phyloP scores from a whole-genome alignment of 148 eudicot species.

The Dianthus caryophyllus region DNA sequence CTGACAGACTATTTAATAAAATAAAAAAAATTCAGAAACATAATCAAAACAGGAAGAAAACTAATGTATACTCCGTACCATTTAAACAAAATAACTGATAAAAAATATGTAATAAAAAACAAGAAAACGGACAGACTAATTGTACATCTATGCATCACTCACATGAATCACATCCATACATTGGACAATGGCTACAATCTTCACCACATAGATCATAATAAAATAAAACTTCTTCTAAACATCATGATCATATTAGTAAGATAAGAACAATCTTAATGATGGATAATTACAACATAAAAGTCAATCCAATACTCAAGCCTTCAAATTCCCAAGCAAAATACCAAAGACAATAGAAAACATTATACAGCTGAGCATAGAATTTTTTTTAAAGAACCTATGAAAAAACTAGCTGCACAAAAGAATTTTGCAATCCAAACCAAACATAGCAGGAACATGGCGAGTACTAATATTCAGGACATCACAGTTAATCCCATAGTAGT shows the following conservation, averaged over 20 bases:
- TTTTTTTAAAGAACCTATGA: background rate
- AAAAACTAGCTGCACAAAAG: background rate
- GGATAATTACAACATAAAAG: background rate
- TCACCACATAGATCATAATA: background rate
- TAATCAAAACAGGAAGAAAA: background rate
- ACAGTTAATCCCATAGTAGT: background rate
- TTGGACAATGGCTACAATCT: background rate
- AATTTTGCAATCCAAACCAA: background rate
- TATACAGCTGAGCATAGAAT: background rate
- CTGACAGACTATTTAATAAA: slow-evolving; percentile 34
- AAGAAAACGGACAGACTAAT: background rate
- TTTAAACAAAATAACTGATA: too few species aligned
- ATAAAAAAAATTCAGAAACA: slow-evolving; percentile 10
- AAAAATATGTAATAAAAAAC: background rate
- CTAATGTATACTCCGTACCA: background rate
- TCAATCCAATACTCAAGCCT: background rate
- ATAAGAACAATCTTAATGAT: background rate
- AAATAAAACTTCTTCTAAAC: background rate
- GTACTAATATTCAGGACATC: background rate
- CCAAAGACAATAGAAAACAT: background rate
- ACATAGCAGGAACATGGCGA: background rate
- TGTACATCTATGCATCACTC: too few species aligned
- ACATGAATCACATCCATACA: background rate
- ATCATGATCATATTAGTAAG: background rate
- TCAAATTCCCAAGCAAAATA: too few species aligned